phyloP scores from a whole-genome alignment of 768 basidiomycete genomes.

The Obba rivulosa region DNA sequence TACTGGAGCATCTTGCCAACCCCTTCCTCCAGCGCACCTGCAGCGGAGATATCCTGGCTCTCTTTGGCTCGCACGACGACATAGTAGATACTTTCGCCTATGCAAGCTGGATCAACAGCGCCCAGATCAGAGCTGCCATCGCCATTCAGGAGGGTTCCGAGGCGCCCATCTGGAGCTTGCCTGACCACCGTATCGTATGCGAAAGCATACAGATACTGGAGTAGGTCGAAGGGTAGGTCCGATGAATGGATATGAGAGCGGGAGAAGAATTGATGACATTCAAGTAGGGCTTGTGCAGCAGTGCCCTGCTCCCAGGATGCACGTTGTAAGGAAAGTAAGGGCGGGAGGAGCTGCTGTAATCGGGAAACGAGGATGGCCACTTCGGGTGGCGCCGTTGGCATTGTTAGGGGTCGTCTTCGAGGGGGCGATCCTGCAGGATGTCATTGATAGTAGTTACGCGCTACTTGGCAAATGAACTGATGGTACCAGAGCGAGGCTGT shows the following conservation, averaged over 20 bases:
- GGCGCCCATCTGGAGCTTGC: slow-evolving; percentile 11
- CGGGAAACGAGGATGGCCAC: neutral
- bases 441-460: too few species aligned
- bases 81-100: slow-evolving; percentile 14
- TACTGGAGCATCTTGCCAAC: slow-evolving; percentile 14
- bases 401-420: too few species aligned
- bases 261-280: slow-evolving; percentile 5
- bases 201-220: slow-evolving; percentile 12
- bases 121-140: slow-evolving; percentile 12
- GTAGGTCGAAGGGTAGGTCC: neutral
- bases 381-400: too few species aligned
- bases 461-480: too few species aligned
- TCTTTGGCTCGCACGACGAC: slow-evolving; percentile 1
- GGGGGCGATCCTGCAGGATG: too few species aligned
- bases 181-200: slow-evolving; percentile 15
- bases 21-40: slow-evolving; percentile 1
- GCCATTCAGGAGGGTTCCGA: slow-evolving; percentile 11
- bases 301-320: slow-evolving; percentile 20
- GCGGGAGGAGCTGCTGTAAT: slow-evolving; percentile 7
- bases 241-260: neutral
- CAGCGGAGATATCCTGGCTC: neutral
- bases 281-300: slow-evolving; percentile 17
- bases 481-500: too few species aligned
- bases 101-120: slow-evolving; percentile 14
- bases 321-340: slow-evolving; percentile 12